Percentiles rank a stretch among this genome's conserved stretches.
These are phyloP conservation scores for Litsea cubeba DNA, from an alignment of 164 flowering plant species.

Conservation along the genomic window DNA sequence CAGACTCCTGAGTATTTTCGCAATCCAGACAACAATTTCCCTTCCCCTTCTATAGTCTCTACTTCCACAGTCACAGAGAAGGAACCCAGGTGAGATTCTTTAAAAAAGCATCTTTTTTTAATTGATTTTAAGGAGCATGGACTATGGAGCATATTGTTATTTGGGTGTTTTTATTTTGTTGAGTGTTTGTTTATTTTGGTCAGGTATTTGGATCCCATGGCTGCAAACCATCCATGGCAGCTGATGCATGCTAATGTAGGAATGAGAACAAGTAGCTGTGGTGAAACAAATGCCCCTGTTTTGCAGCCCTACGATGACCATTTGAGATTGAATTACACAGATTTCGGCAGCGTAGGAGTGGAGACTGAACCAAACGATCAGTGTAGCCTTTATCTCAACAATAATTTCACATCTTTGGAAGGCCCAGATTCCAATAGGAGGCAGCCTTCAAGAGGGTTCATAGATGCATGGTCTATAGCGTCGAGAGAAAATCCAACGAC, in stretches of 20 bases:
- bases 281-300: conserved; percentile 5
- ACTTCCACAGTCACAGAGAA: conserved; percentile 9
- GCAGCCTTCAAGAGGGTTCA: conserved; percentile 42
- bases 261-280: not conserved
- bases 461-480: conserved; percentile 59
- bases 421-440: conserved; percentile 5
- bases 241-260: conserved; percentile 29
- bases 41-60: conserved; percentile 19
- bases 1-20: conserved; percentile 13
- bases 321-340: conserved; percentile 22
- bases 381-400: conserved; percentile 22
- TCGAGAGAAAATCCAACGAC: conserved; percentile 12
- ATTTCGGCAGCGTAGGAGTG: conserved; percentile 6
- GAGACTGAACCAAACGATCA: conserved; percentile 20
- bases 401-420: conserved; percentile 14
- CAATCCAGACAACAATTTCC: conserved; percentile 18
- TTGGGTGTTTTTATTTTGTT: not conserved
- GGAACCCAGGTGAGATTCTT: conserved; percentile 34
- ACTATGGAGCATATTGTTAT: not conserved
- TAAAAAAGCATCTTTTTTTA: too few relatives aligned
- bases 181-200: conserved; percentile 5
- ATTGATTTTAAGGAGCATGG: not conserved
- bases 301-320: conserved; percentile 21
- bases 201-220: conserved; percentile 37
- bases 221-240: conserved; percentile 34